Evolutionary conservation across 2,329 filamentous ascomycete species (phyloP).

Genomic region (Arthrobotrys megalospora): DNA sequence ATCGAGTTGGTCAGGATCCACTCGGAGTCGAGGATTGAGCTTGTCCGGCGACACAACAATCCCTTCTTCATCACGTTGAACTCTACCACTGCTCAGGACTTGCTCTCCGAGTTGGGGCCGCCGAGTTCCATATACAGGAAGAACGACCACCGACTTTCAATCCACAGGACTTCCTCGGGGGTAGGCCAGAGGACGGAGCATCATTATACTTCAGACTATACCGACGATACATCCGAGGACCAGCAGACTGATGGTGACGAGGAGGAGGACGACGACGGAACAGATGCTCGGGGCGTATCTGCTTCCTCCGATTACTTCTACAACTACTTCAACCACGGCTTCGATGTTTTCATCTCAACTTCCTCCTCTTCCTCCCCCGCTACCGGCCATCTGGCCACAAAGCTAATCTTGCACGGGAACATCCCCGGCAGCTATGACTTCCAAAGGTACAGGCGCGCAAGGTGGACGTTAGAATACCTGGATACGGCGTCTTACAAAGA

Average conservation of each 20-base stretch:
- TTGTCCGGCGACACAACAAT: constrained; percentile 79
- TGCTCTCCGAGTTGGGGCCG: constrained; percentile 90
- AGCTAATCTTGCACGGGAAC: constrained; percentile 94
- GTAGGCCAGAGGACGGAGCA: constrained; percentile 55
- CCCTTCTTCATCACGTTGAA: constrained; percentile 82
- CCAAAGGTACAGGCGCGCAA: constrained; percentile 89
- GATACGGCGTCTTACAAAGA: constrained; percentile 63
- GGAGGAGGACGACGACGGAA: constrained; percentile 70
- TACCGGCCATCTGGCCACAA: constrained; percentile 85
- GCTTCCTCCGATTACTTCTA: constrained; percentile 86
- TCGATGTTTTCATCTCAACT: constrained; percentile 91
- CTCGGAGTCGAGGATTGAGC: constrained; percentile 82
- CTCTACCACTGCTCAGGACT: constrained; percentile 90
- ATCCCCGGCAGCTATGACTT: constrained; percentile 96
- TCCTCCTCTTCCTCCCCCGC: constrained; percentile 77
- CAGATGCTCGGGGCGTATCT: constrained; percentile 67
- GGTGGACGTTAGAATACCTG: constrained; percentile 74
- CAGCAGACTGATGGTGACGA: constrained; percentile 71
- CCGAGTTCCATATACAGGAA: constrained; percentile 95
- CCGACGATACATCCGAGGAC: constrained; percentile 75
- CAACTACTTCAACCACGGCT: constrained; percentile 96
- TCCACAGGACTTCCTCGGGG: constrained; percentile 74
- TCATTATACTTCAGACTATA: constrained; percentile 71
- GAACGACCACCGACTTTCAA: constrained; percentile 88
- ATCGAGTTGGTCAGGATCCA: constrained; percentile 84